These are phyloP conservation scores for Botrytis deweyae DNA, from an alignment of 2,329 filamentous ascomycete species.

Conservation along the genomic window DNA sequence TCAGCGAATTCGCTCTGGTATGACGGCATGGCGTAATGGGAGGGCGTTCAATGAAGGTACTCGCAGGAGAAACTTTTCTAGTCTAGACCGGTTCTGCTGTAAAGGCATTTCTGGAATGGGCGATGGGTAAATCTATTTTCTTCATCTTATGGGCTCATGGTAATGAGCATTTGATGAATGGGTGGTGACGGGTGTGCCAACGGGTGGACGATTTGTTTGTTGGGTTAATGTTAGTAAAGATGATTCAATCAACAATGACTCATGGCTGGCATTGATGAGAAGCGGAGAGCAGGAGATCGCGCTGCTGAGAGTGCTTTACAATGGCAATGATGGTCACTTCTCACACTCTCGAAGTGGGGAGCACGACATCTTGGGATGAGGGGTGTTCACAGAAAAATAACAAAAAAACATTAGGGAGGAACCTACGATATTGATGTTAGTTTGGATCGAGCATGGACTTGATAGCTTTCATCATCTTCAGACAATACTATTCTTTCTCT, in stretches of 20 bases:
- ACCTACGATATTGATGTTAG: slow-evolving; percentile 26
- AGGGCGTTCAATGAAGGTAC: slow-evolving; percentile 33
- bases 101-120: slow-evolving; percentile 36
- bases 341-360: slow-evolving; percentile 32
- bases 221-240: slow-evolving; percentile 26
- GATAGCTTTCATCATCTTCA: slow-evolving; percentile 30
- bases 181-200: slow-evolving; percentile 23
- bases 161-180: slow-evolving; percentile 27
- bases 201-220: slow-evolving; percentile 6
- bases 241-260: slow-evolving; percentile 19
- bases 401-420: slow-evolving; percentile 30
- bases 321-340: slow-evolving; percentile 34
- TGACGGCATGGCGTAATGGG: slow-evolving; percentile 36
- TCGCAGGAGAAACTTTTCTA: slow-evolving; percentile 34
- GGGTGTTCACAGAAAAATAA: slow-evolving; percentile 19
- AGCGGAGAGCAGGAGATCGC: slow-evolving; percentile 26
- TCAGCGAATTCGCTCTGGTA: slow-evolving; percentile 38
- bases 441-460: slow-evolving; percentile 33
- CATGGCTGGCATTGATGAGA: slow-evolving; percentile 20
- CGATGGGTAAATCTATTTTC: slow-evolving; percentile 35
- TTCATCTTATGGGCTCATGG: slow-evolving; percentile 26
- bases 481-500: slow-evolving; percentile 30
- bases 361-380: slow-evolving; percentile 33
- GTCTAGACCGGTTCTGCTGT: slow-evolving; percentile 34
- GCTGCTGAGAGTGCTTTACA: slow-evolving; percentile 25